These are phyloP conservation scores for Trifolium fragiferum DNA, from an alignment of 306 rosid species.

Conservation along the genomic window DNA sequence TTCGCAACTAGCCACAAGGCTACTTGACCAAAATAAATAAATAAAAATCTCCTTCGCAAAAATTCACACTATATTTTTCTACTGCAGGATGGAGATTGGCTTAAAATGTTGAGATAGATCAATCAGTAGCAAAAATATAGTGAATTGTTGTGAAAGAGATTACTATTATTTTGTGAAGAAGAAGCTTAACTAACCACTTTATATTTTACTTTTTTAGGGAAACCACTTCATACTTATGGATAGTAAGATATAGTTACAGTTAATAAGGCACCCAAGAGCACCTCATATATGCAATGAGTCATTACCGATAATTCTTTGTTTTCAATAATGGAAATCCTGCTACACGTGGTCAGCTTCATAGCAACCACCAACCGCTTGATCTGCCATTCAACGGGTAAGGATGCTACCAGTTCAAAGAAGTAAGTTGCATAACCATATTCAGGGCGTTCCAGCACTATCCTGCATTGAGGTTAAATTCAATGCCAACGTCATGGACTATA, in stretches of 20 bases:
- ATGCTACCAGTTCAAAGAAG: slow-evolving; percentile 81
- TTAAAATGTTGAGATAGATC: too few relatives aligned
- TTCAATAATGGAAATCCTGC: slow-evolving; percentile 83
- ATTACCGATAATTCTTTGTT: slow-evolving; percentile 74
- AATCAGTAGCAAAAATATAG: too few relatives aligned
- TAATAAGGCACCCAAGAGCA: slow-evolving; percentile 5
- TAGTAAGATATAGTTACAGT: slow-evolving; percentile 20
- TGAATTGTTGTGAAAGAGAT: too few relatives aligned
- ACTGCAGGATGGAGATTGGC: too few relatives aligned
- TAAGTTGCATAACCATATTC: slow-evolving; percentile 96
- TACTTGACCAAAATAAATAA: too few relatives aligned
- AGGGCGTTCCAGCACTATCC: slow-evolving; percentile 94
- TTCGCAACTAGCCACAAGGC: too few relatives aligned
- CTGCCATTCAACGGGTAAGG: slow-evolving; percentile 82
- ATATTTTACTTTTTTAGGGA: background rate
- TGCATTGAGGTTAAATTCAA: slow-evolving; percentile 50
- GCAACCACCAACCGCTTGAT: slow-evolving; percentile 86
- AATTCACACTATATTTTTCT: too few relatives aligned
- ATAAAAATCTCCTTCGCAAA: too few relatives aligned
- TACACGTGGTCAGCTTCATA: slow-evolving; percentile 78
- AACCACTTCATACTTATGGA: slow-evolving; percentile 11
- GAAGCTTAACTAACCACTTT: slow-evolving; percentile 21
- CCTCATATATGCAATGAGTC: slow-evolving; percentile 31
- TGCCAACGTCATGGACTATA: slow-evolving; percentile 35
- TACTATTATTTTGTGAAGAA: background rate